Evolutionary conservation across 345 rosid genomes (phyloP), one percentile per base, ranked within the genome.

Genomic region (Rhizophora mangle): DNA sequence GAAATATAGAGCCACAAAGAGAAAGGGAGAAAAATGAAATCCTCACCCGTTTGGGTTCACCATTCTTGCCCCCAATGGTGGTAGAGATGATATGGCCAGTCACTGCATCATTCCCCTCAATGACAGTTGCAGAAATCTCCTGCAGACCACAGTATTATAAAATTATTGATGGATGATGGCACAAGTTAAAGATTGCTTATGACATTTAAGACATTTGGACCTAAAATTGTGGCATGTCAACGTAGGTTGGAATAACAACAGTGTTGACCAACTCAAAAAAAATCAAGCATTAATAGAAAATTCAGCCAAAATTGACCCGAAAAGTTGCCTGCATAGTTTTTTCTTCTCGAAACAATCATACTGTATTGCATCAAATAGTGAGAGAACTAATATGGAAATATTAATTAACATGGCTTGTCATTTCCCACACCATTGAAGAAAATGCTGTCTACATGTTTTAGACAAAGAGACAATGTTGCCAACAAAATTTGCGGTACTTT

Each of bases 41-140:
- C 39, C 64, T 13, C 53, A 88, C 94, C 94, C 73, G 90, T 67
- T 91, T 91, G 58, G 92, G 89, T 83, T 91, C 92, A 51, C 94
- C 94, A 70, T 88, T 91, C 85, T 85, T 88, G 71, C 96, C 96
- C 57, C 94, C 96, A 29, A 88, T 87, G 5, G 94, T 87, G 62
- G 92, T 87, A 6, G 92, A 85, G 71, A 90, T 90, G 59, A 88
- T 83, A 65, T 90, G 96, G 52, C 96, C 96, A 0, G 87, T 83
- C 55, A 84, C 86, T 20, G 89, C 82, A 73, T 83, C 88, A 56
- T 84, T 90, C 26, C 81, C 84, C 72, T 85, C 86, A 22, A 84
- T 68, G 36, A 84, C 90, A 61, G 87, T 74, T 52, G 84, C 84
- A 46, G 87, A 52, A 88, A 85, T 83, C 57, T 88, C 92, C 97